Evolutionary conservation across 441 rosid species (phyloP), one percentile per base, ranked within the genome.

Genomic region (Capsella rubella): DNA sequence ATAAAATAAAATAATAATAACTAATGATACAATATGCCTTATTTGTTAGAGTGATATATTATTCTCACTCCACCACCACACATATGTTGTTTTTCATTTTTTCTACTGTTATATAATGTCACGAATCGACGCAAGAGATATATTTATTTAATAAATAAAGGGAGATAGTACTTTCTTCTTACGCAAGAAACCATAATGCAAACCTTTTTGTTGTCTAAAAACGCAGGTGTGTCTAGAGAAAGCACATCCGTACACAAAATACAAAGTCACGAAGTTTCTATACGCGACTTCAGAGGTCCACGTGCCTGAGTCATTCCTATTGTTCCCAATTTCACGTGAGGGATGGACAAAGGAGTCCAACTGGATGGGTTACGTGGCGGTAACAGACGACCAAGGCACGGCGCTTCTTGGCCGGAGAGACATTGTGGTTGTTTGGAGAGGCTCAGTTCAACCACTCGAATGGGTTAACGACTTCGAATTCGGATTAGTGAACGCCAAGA

Each of bases 291-390:
- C 98, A 3, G 43, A 79, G 15, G 80, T 87, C 50, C 62, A 76
- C n/a, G 81, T 90, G 9, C 97, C 98, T 0, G 90, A 88, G 1
- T 88, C 92, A 5, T 87, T 90, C 68, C 47, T 93, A 12, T 37
- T 89, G 18, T 77, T 65, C 64, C 83, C 98, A 1, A 3, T 86
- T 32, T 89, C 94, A n/a, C 82, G 92, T 67, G 94, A 93, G 76
- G 93, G 90, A 15, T 90, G 98, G 94, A 85, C 87, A 59, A 88
- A 84, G 79, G 94, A 93, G 56, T 93, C 98, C 0, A 93, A 89
- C 6, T 93, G 97, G 97, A 88, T 91, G 21, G 98, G 97, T 46
- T 93, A 80, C 32, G 87, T 93, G 1, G 97, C 97, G 0, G 97
- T 93, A 76, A 88, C 97, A 4, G 89, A 92, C 2, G 90, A 93